phyloP scores from a whole-genome alignment of 345 rosid species.

The Eucalyptus pumila region DNA sequence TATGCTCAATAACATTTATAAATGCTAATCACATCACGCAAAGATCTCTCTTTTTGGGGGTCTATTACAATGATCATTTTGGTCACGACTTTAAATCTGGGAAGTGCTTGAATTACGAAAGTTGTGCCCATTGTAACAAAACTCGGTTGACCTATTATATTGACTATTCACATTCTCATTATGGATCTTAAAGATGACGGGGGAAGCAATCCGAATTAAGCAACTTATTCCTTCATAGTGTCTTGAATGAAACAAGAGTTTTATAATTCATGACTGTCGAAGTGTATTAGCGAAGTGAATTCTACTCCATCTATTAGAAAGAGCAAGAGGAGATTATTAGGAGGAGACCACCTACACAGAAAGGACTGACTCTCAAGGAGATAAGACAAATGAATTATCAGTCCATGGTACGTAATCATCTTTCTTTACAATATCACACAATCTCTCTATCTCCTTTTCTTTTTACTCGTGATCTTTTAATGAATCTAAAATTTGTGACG shows the following conservation, averaged over 20 bases:
- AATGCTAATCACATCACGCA: not conserved
- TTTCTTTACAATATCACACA: not conserved
- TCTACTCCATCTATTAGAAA: not conserved
- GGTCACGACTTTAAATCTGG: not conserved
- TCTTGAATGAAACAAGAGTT: too few relatives aligned
- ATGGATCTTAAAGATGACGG: not conserved
- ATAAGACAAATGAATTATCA: conserved; percentile 27
- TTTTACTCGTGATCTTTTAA: not conserved
- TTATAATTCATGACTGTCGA: not conserved
- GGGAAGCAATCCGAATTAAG: too few relatives aligned
- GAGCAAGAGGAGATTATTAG: conserved; percentile 20
- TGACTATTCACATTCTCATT: not conserved
- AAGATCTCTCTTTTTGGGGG: not conserved
- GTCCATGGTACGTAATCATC: conserved; percentile 5
- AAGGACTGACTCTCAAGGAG: conserved; percentile 17
- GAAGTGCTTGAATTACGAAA: not conserved
- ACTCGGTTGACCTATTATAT: not conserved
- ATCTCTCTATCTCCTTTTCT: not conserved
- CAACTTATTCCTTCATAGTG: too few relatives aligned
- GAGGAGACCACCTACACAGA: conserved; percentile 10
- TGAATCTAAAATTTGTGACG: not conserved
- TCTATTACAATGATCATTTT: not conserved
- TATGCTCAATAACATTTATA: not conserved
- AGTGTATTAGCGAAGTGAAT: not conserved
- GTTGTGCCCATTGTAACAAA: not conserved